phyloP scores from a whole-genome alignment of 2,329 filamentous ascomycete genomes.

The Pestalotiopsis sp. region DNA sequence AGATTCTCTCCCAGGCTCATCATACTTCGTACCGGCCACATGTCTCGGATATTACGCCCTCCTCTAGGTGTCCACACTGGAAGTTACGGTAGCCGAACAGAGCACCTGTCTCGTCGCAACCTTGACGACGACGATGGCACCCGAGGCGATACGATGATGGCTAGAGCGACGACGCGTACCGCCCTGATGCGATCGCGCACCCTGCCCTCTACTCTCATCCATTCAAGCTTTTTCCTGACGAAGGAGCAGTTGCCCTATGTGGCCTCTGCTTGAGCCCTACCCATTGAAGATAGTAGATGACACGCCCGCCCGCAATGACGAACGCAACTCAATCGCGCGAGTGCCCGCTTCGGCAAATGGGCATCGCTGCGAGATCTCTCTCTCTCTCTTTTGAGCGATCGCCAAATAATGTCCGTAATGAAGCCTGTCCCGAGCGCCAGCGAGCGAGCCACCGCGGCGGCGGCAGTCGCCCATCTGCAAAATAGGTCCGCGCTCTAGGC shows the following conservation, averaged over 20 bases:
- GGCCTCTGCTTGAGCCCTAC: conserved; percentile 10
- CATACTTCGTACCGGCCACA: conserved; percentile 6
- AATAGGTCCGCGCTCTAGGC: neutral
- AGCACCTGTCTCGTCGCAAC: conserved; percentile 2
- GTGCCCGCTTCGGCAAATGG: neutral
- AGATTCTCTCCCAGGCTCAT: neutral
- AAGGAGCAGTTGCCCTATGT: neutral
- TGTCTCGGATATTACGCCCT: conserved; percentile 14
- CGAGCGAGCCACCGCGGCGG: neutral
- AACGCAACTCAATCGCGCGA: neutral
- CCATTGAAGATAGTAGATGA: neutral
- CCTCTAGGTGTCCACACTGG: conserved; percentile 11
- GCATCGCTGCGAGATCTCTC: neutral
- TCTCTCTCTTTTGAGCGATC: neutral
- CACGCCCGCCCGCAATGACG: neutral
- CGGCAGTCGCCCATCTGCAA: neutral
- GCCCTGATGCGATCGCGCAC: conserved; percentile 9
- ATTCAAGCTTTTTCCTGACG: neutral
- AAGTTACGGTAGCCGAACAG: conserved; percentile 9
- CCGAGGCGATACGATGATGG: neutral
- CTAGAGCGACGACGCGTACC: conserved; percentile 11
- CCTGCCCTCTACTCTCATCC: conserved; percentile 4
- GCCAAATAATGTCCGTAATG: neutral
- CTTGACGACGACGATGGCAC: conserved; percentile 5
- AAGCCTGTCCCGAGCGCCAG: neutral